Conservation (phyloP, 2,329 filamentous ascomycete species). For the Arthrinium phaeospermum region DNA sequence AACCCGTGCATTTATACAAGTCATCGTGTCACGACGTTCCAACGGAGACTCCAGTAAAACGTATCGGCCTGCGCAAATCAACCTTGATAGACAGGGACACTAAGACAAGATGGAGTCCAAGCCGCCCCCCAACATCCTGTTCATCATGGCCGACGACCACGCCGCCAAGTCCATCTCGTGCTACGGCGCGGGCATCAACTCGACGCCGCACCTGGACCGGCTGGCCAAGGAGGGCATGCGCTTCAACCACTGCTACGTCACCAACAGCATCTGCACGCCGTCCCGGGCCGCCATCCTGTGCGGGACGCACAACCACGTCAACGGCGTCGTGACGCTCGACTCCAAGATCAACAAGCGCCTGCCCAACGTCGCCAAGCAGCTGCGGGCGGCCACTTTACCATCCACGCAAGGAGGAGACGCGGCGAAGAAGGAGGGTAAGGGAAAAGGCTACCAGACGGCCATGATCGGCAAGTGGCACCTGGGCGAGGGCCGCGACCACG, state of each 20-base stretch:
- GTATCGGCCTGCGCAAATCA: too few species aligned
- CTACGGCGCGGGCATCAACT: constrained; percentile 57
- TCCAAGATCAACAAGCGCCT: constrained; percentile 54
- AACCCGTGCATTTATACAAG: background rate
- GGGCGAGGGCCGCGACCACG: constrained; percentile 51
- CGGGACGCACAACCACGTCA: constrained; percentile 59
- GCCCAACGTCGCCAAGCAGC: constrained; percentile 58
- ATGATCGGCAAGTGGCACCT: constrained; percentile 63
- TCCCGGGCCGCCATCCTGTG: constrained; percentile 55
- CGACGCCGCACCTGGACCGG: constrained; percentile 57
- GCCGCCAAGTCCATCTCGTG: constrained; percentile 54
- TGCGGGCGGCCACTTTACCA: constrained; percentile 37
- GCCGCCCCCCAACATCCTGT: constrained; percentile 47
- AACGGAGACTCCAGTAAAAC: background rate
- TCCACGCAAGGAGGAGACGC: too few species aligned
- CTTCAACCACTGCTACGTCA: constrained; percentile 61
- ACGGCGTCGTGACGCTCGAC: constrained; percentile 56
- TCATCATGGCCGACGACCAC: constrained; percentile 62
- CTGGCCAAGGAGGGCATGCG: constrained; percentile 55
- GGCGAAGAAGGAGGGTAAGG: too few species aligned
- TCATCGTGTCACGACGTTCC: background rate
- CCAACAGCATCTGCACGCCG: constrained; percentile 59
- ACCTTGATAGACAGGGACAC: too few species aligned
- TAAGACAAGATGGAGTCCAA: background rate
- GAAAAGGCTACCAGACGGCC: constrained; percentile 52